Conservation (phyloP, 352 stramenopile genomes). For the Phytophthora sp. region DNA sequence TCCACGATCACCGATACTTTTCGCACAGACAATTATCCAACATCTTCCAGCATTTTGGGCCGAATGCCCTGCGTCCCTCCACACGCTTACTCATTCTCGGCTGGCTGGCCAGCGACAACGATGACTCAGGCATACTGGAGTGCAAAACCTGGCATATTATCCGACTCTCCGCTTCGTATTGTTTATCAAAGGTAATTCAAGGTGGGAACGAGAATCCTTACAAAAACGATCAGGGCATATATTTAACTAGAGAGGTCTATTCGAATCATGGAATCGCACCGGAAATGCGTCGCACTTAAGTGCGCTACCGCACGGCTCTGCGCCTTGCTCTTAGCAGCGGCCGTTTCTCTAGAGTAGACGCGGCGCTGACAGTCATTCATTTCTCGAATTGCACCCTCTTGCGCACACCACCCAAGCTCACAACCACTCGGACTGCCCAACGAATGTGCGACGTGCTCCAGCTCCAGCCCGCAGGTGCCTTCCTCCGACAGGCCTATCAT, state of each 20-base stretch:
- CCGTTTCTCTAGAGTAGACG: slow-evolving; percentile 28
- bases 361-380: slow-evolving; percentile 26
- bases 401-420: slow-evolving; percentile 26
- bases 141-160: slow-evolving; percentile 10
- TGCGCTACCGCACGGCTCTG: slow-evolving; percentile 19
- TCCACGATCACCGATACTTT: slow-evolving; percentile 6
- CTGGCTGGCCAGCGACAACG: slow-evolving; percentile 7
- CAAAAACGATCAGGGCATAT: neutral
- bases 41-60: slow-evolving; percentile 4
- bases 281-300: slow-evolving; percentile 20
- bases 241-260: slow-evolving; percentile 2
- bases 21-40: slow-evolving; percentile 1
- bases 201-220: neutral
- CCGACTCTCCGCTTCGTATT: slow-evolving; percentile 22
- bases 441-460: slow-evolving; percentile 37
- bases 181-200: slow-evolving; percentile 8
- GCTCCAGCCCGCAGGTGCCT: slow-evolving; percentile 45
- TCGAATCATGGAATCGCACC: slow-evolving; percentile 29
- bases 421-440: neutral
- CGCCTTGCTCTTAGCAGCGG: slow-evolving; percentile 8
- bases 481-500: slow-evolving; percentile 30
- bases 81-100: slow-evolving; percentile 19
- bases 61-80: neutral
- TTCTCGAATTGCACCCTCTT: slow-evolving; percentile 29
- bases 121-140: too few relatives aligned